A percentile compares a stretch with the other conserved stretches of the same genome.
Conservation (phyloP, 2,329 filamentous ascomycete species). For the Arthrobotrys sinensis region DNA sequence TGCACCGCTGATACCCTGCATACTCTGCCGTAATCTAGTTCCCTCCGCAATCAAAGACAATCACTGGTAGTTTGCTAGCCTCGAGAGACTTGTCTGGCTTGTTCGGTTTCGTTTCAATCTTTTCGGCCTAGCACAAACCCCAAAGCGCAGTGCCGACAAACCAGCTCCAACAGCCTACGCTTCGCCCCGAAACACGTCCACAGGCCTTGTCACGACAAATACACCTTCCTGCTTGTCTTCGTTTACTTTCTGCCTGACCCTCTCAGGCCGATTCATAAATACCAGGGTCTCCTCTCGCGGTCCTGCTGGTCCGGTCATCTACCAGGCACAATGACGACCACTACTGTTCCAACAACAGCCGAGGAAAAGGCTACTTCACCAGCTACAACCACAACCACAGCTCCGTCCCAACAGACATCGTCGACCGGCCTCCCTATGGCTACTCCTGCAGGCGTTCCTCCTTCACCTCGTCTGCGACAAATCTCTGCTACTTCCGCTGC, state of each 20-base stretch:
- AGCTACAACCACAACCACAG: conserved; percentile 10
- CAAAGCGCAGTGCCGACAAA: conserved; percentile 50
- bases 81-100: conserved; percentile 4
- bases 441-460: conserved; percentile 34
- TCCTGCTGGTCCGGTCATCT: conserved; percentile 30
- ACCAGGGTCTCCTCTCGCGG: conserved; percentile 10
- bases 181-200: conserved; percentile 53
- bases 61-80: not conserved
- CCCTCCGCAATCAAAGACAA: not conserved
- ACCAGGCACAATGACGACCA: conserved; percentile 56
- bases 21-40: not conserved
- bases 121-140: conserved; percentile 45
- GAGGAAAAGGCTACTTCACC: conserved; percentile 43
- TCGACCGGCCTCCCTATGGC: conserved; percentile 37
- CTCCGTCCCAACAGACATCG: conserved; percentile 31
- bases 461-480: conserved; percentile 55
- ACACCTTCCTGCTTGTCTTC: conserved; percentile 8
- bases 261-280: conserved; percentile 14
- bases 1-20: conserved; percentile 7
- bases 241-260: conserved; percentile 21
- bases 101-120: conserved; percentile 38
- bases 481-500: conserved; percentile 50
- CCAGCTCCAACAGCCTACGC: conserved; percentile 49
- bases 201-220: conserved; percentile 25
- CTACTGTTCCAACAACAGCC: conserved; percentile 41